Percentiles rank a stretch among this genome's conserved stretches.
Evolutionary conservation across 1,284 basidiomycete genomes (phyloP).

Genomic region (Wallemia mellicola): DNA sequence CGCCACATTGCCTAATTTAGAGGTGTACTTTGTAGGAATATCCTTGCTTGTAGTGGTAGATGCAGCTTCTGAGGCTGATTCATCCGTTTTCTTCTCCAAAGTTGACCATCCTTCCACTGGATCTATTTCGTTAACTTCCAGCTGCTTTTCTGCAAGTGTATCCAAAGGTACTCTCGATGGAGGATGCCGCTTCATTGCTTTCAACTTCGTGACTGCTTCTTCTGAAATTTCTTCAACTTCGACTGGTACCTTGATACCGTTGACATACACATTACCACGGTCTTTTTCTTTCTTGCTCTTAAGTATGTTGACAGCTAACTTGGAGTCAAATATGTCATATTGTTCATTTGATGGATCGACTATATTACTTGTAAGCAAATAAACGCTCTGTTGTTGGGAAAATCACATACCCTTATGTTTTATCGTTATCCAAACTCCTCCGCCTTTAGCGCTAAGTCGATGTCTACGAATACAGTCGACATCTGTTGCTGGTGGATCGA

Average conservation of each 20-base stretch:
- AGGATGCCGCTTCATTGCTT: constrained; percentile 58
- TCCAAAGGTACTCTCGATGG: constrained; percentile 67
- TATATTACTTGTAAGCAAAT: constrained; percentile 12
- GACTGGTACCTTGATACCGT: constrained; percentile 58
- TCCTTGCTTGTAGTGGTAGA: background rate
- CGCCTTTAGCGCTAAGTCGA: constrained; percentile 54
- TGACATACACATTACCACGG: constrained; percentile 54
- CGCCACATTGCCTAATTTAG: background rate
- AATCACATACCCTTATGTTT: constrained; percentile 32
- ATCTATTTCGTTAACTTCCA: constrained; percentile 12
- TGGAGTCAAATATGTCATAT: constrained; percentile 29
- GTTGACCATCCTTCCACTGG: constrained; percentile 9
- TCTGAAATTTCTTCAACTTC: constrained; percentile 74
- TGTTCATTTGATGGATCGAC: constrained; percentile 43
- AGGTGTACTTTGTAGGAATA: background rate
- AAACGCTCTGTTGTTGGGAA: background rate
- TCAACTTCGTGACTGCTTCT: constrained; percentile 51
- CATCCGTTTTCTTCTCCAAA: constrained; percentile 10
- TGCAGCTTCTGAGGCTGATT: background rate
- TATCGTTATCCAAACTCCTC: constrained; percentile 85
- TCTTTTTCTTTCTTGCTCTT: constrained; percentile 26
- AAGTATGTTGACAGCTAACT: constrained; percentile 33
- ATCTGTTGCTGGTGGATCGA: constrained; percentile 71
- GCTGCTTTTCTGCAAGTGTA: constrained; percentile 41
- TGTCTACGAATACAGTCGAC: constrained; percentile 65